Evolutionary conservation across 352 stramenopile species (phyloP).

Genomic region (Pseudoperonospora humuli): DNA sequence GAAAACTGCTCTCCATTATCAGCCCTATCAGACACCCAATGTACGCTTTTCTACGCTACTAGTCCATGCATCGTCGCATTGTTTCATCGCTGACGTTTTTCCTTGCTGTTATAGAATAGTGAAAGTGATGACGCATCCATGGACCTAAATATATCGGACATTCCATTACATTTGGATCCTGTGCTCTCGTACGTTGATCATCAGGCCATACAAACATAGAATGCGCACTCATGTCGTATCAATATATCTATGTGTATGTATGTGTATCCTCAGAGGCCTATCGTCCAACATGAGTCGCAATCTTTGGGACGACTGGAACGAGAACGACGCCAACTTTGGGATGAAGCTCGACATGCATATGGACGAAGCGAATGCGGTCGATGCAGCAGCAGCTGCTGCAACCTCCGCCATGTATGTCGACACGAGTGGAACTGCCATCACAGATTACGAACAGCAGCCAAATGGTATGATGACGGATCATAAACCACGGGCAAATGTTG

Average conservation of each 20-base stretch:
- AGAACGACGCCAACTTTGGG: conserved; percentile 54
- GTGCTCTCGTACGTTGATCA: conserved; percentile 48
- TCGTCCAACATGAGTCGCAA: conserved; percentile 80
- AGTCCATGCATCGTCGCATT: not conserved
- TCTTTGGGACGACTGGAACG: conserved; percentile 86
- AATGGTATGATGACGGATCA: conserved; percentile 7
- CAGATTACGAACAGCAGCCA: conserved; percentile 20
- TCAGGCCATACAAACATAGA: not conserved
- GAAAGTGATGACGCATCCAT: conserved; percentile 28
- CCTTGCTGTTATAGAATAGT: conserved; percentile 6
- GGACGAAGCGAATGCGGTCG: conserved; percentile 30
- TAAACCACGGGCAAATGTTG: conserved; percentile 32
- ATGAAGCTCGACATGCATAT: conserved; percentile 71
- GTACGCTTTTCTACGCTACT: conserved; percentile 8
- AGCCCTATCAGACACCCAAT: conserved; percentile 61
- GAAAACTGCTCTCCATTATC: conserved; percentile 67
- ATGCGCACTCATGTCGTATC: not conserved
- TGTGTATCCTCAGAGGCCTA: conserved; percentile 37
- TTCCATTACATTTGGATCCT: conserved; percentile 55
- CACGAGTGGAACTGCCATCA: conserved; percentile 1
- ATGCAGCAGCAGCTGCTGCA: conserved; percentile 16
- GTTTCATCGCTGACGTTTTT: not conserved
- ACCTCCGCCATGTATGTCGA: conserved; percentile 17
- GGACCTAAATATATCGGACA: conserved; percentile 43
- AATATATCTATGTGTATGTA: not conserved